Percentiles rank a stretch among this genome's conserved stretches.
phyloP scores from a whole-genome alignment of 805 yeast species.

The Yamadazyma nakazawae region DNA sequence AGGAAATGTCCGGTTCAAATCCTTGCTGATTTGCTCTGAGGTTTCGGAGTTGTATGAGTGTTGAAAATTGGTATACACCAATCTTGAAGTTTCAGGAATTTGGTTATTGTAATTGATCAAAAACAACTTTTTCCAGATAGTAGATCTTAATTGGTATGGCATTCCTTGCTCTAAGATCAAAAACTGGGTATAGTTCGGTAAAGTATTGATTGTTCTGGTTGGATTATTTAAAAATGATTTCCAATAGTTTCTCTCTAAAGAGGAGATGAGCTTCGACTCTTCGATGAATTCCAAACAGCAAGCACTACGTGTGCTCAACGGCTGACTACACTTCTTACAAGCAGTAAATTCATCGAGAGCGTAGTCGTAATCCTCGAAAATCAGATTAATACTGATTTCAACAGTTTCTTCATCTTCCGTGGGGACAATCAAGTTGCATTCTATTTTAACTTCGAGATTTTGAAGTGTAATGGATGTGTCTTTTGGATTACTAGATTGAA shows the following conservation, averaged over 20 bases:
- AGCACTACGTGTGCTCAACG: constrained; percentile 15
- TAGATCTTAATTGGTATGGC: constrained; percentile 41
- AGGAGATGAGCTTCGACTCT: constrained; percentile 16
- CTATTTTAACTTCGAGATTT: constrained; percentile 28
- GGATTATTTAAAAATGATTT: constrained; percentile 42
- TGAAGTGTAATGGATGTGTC: constrained; percentile 19
- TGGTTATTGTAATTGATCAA: constrained; percentile 25
- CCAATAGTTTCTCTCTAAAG: constrained; percentile 43
- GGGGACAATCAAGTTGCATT: constrained; percentile 17
- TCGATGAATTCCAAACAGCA: constrained; percentile 27
- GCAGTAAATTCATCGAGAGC: constrained; percentile 31
- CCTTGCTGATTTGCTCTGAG: constrained; percentile 49
- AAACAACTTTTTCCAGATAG: constrained; percentile 44
- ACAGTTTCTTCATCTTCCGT: constrained; percentile 4
- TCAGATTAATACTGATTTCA: constrained; percentile 10
- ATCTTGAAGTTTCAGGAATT: constrained; percentile 32
- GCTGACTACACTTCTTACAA: constrained; percentile 28
- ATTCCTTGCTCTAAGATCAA: constrained; percentile 43
- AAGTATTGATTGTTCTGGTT: constrained; percentile 40
- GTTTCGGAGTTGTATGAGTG: constrained; percentile 39
- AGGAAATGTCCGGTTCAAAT: constrained; percentile 60
- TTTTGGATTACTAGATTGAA: constrained; percentile 17
- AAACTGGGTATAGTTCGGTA: constrained; percentile 48
- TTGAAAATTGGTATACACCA: constrained; percentile 38
- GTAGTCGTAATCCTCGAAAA: constrained; percentile 20